phyloP scores from a whole-genome alignment of 371 early-diverging fungal species.

The Haplosporangium sp. region DNA sequence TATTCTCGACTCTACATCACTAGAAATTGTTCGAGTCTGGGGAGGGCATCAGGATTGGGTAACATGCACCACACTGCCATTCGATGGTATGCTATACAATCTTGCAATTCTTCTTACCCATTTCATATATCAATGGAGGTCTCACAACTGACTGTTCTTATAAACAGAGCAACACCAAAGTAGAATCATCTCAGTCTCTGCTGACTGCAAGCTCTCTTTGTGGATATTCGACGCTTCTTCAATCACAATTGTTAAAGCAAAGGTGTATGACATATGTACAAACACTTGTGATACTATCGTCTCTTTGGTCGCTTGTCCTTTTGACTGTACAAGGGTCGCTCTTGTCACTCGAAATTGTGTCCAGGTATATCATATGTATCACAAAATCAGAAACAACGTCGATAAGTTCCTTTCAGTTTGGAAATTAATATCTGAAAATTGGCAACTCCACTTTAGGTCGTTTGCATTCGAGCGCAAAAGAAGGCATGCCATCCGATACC shows the following conservation, averaged over 20 bases:
- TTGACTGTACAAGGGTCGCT: constrained; percentile 24
- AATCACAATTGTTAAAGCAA: constrained; percentile 34
- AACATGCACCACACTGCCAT: constrained; percentile 66
- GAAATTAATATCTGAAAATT: neutral
- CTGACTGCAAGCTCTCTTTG: constrained; percentile 42
- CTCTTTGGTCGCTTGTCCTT: constrained; percentile 18
- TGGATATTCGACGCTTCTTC: constrained; percentile 42
- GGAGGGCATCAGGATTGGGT: constrained; percentile 77
- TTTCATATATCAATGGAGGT: neutral
- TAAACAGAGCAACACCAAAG: constrained; percentile 33
- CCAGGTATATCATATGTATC: constrained; percentile 16
- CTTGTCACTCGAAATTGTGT: constrained; percentile 26
- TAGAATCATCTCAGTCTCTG: constrained; percentile 41
- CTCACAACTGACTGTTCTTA: neutral
- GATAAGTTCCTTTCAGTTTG: no score
- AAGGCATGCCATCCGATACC: constrained; percentile 24
- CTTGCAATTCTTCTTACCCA: neutral
- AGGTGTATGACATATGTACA: constrained; percentile 23
- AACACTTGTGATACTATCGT: constrained; percentile 17
- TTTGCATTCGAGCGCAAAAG: constrained; percentile 25
- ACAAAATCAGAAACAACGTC: no score
- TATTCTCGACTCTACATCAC: constrained; percentile 48
- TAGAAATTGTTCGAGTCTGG: constrained; percentile 73
- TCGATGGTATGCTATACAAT: constrained; percentile 60
- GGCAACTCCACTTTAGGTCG: constrained; percentile 10